Evolutionary conservation across 2,329 filamentous ascomycete genomes (phyloP), one percentile per base, ranked within the genome.

Genomic region (Talaromyces pinophilus): DNA sequence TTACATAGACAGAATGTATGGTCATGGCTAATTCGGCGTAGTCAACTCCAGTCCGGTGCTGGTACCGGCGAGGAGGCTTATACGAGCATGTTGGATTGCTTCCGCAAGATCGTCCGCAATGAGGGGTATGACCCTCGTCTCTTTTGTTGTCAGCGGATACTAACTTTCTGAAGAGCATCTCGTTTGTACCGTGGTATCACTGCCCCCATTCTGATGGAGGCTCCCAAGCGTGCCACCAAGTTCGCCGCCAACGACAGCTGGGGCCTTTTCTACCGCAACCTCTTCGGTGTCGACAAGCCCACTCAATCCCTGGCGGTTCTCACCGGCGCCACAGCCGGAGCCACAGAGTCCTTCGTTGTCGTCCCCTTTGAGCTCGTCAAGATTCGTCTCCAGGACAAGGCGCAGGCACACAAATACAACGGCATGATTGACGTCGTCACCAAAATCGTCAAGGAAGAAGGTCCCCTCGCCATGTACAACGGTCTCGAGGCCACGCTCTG

Each of bases 171-270:
- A n/a, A 95, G 92, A 68, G 89, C 91, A 80, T 95, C 92, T 69
- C 89, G 94, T 71, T 86, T 99, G 68, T 99, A 99, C 84, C 92
- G 95, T 72, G 95, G 95, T 76, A 99, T 99, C 80, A 89, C 87
- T 54, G 94, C 95, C 30, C 95, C 95, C 61, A 98, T 99, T 76
- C 86, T 98, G 72, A 99, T 99, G 94, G 94, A 98, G 82, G 93
- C 93, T 65, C 90, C 92, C 81, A 97, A 97, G 87, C 87, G 93
- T 82, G 94, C 94, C 52, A 98, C 92, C 83, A 99, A 99, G 82
- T 99, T 99, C 81, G 94, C 95, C 57, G 95, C 95, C 82, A 99
- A 99, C 82, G 95, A 99, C 79, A 92, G 94, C 79, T 99, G 95
- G 95, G 95, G 95, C 74, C 88, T 93, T 81, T 87, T 97, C 81